Conservation (phyloP, 2,329 filamentous ascomycete genomes). For the Nothophoma quercina region DNA sequence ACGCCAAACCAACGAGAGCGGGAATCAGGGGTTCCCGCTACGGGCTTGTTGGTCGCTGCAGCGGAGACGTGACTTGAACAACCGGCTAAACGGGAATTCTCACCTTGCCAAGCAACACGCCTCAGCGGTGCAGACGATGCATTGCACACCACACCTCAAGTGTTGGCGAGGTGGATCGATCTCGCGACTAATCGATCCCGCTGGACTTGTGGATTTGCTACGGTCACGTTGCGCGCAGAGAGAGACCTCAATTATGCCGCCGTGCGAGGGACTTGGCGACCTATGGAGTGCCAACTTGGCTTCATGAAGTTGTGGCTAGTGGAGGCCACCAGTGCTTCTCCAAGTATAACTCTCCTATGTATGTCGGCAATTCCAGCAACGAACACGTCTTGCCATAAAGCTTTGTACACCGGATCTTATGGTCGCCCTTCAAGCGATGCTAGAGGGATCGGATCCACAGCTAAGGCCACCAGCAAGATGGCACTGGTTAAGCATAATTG, state of each 20-base stretch:
- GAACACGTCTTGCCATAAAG: too few relatives aligned
- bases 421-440: too few relatives aligned
- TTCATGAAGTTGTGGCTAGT: too few relatives aligned
- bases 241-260: too few relatives aligned
- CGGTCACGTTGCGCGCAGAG: not conserved
- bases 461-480: too few relatives aligned
- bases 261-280: not conserved
- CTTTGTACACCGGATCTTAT: too few relatives aligned
- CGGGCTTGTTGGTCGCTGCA: too few relatives aligned
- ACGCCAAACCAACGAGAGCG: constrained; percentile 7
- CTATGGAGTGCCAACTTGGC: not conserved
- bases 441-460: too few relatives aligned
- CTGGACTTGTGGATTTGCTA: not conserved
- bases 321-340: too few relatives aligned
- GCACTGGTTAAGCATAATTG: not conserved
- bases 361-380: too few relatives aligned
- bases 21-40: not conserved
- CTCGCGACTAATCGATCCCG: not conserved
- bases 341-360: too few relatives aligned
- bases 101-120: not conserved
- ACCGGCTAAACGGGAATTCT: constrained; percentile 10
- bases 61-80: not conserved
- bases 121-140: not conserved
- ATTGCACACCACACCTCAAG: not conserved
- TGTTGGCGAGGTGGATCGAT: not conserved